Evolutionary conservation across 306 rosid species (phyloP), one percentile per base, ranked within the genome.

Genomic region (Coriaria nepalensis): DNA sequence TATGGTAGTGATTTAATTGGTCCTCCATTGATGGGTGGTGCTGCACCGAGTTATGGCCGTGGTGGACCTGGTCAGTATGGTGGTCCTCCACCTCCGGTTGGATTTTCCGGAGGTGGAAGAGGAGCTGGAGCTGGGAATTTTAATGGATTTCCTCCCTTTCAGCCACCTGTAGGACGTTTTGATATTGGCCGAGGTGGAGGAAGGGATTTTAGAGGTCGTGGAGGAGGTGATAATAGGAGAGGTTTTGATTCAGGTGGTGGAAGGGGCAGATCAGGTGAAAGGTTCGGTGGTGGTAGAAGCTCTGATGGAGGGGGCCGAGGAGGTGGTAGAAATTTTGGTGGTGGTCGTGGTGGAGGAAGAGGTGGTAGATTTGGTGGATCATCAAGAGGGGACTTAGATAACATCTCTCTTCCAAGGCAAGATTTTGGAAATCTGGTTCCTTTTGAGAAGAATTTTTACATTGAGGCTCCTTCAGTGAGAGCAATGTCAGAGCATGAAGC

Each of bases 391-490:
- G 97, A 88, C 37, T 73, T 88, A 81, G 78, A 84, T 53, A 77
- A 60, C 37, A 49, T 88, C 45, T 37, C 78, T 29, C 88, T 88
- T 20, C 95, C 97, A 0, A 78, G 67, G 73, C 95, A 83, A 61
- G 79, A 78, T 68, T 88, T 88, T 61, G 74, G 72, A 37, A 74
- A 75, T 60, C 62, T 88, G 75, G 90, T 84, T 34, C 95, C 92
- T 43, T 84, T 90, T 51, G 92, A 81, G 73, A 90, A 90, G 79
- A 81, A 71, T 15, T 90, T 90, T 40, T 81, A 90, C 41, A 45
- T 68, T 5, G 97, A 84, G 62, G 64, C 68, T 62, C 66, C 78
- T 32, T 66, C 77, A 0, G 77, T 85, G 40, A 49, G 62, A 50
- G 87, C 82, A 4, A 81, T 84, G 94, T 63, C 92, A 42, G 97